phyloP scores from a whole-genome alignment of 2,329 filamentous ascomycete species.

The Epichloe sp. region DNA sequence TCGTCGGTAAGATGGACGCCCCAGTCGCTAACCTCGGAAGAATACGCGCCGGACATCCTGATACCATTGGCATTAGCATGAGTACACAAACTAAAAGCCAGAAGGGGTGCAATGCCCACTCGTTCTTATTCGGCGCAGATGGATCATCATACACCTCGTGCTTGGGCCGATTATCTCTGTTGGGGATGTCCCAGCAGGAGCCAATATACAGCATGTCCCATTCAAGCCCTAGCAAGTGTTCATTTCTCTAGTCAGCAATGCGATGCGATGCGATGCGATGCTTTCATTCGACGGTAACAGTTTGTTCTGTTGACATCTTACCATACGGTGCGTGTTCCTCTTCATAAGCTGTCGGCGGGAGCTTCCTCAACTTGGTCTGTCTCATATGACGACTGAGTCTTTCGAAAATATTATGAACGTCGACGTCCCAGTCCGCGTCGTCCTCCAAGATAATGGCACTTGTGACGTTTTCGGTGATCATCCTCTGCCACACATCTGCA shows the following conservation, averaged over 20 bases:
- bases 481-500: background rate
- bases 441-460: constrained; percentile 3
- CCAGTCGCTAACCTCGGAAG: background rate
- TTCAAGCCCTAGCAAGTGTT: background rate
- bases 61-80: background rate
- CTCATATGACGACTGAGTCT: background rate
- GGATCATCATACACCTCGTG: background rate
- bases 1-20: background rate
- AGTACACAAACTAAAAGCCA: no score
- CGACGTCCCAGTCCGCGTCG: constrained; percentile 1
- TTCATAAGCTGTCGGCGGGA: background rate
- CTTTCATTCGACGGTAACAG: no score
- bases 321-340: background rate
- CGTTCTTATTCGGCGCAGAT: background rate
- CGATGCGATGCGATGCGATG: no score
- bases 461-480: background rate
- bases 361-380: background rate
- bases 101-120: background rate
- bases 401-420: background rate
- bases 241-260: no score
- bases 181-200: constrained; percentile 3
- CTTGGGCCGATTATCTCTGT: background rate
- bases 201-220: constrained; percentile 2
- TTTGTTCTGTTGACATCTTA: background rate
- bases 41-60: background rate